These are phyloP conservation scores for Beauveria caledonica DNA, from an alignment of 2,329 filamentous ascomycete species.

Conservation along the genomic window DNA sequence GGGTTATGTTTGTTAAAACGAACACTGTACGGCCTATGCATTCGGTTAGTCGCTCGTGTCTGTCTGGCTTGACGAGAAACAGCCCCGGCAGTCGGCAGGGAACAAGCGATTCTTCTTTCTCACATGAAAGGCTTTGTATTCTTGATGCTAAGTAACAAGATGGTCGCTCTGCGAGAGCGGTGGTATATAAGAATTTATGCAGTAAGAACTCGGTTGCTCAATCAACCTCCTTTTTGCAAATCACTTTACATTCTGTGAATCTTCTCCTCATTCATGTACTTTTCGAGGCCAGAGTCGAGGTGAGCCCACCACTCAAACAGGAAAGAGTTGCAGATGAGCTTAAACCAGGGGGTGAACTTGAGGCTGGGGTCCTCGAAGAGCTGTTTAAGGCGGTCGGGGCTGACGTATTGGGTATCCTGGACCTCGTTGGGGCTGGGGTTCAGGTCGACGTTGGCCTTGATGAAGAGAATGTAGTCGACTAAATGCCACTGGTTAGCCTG, in stretches of 20 bases:
- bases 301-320: conserved; percentile 96
- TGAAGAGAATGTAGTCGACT: conserved; percentile 99
- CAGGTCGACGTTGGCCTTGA: conserved; percentile 85
- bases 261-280: conserved; percentile 76
- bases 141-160: neutral
- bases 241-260: conserved; percentile 69
- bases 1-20: neutral
- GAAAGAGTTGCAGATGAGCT: conserved; percentile 96
- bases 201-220: neutral
- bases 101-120: neutral
- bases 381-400: conserved; percentile 68
- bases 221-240: neutral
- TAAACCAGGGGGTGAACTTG: conserved; percentile 97
- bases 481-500: neutral
- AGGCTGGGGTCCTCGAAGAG: conserved; percentile 76
- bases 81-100: neutral
- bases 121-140: neutral
- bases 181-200: conserved; percentile 3
- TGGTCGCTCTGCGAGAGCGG: conserved; percentile 5
- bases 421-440: conserved; percentile 82
- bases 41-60: neutral
- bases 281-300: conserved; percentile 71
- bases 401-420: conserved; percentile 75
- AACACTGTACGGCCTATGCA: no score
- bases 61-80: neutral